Conservation (phyloP, 1,284 basidiomycete genomes). For the Moesziomyces sp. region DNA sequence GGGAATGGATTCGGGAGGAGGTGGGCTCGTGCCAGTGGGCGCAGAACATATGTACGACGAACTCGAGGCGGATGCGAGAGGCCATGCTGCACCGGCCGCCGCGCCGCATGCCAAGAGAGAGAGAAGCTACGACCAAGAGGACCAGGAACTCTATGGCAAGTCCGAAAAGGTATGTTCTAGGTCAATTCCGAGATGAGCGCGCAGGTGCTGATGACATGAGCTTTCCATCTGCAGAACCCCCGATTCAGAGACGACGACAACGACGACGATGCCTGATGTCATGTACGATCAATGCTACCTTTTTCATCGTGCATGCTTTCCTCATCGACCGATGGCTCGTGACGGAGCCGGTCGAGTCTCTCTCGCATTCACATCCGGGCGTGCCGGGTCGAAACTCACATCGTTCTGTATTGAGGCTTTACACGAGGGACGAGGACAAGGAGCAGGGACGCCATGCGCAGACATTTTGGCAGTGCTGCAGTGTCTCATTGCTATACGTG, state of each 20-base stretch:
- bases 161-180: conserved; percentile 13
- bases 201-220: not conserved
- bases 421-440: too few species aligned
- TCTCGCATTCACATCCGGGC: too few species aligned
- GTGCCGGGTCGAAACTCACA: too few species aligned
- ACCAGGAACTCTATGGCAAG: conserved; percentile 34
- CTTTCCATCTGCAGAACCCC: conserved; percentile 56
- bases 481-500: not conserved
- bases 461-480: too few species aligned
- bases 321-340: too few species aligned
- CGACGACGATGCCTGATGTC: conserved; percentile 51
- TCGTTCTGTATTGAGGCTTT: too few species aligned
- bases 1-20: conserved; percentile 36
- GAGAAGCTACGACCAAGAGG: conserved; percentile 68
- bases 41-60: conserved; percentile 50
- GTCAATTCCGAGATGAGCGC: too few species aligned
- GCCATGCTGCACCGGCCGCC: conserved; percentile 4
- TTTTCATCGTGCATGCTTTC: too few species aligned
- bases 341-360: too few species aligned
- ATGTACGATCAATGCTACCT: not conserved
- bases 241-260: conserved; percentile 67
- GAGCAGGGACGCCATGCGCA: too few species aligned
- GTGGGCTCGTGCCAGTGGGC: conserved; percentile 41
- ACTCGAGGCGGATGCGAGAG: conserved; percentile 31
- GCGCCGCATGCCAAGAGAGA: conserved; percentile 72